phyloP scores from a whole-genome alignment of 2,329 filamentous ascomycete species.

The Epichloe typhina region DNA sequence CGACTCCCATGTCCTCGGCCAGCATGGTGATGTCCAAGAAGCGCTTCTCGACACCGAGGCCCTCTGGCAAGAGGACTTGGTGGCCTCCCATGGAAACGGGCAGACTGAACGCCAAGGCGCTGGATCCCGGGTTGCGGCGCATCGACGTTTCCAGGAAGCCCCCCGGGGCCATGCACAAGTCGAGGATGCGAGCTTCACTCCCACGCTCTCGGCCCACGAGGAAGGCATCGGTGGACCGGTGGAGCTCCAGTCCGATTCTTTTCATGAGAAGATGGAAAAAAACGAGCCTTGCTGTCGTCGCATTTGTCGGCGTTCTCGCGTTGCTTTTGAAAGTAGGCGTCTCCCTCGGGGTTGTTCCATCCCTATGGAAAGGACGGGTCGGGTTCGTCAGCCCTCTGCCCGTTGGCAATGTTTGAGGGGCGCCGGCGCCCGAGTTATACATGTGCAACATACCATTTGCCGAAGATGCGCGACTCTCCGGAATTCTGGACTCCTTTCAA shows the following conservation, averaged over 20 bases:
- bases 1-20: constrained; percentile 27
- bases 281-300: neutral
- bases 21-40: constrained; percentile 39
- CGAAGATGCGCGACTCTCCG: constrained; percentile 1
- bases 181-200: constrained; percentile 24
- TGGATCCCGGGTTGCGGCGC: constrained; percentile 19
- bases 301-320: constrained; percentile 10
- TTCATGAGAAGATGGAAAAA: constrained; percentile 31
- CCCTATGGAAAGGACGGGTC: constrained; percentile 19
- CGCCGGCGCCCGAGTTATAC: too few relatives aligned
- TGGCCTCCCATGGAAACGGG: constrained; percentile 28
- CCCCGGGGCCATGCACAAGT: constrained; percentile 43
- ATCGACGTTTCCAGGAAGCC: constrained; percentile 32
- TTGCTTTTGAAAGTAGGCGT: constrained; percentile 28
- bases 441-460: constrained; percentile 1
- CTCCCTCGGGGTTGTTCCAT: constrained; percentile 29
- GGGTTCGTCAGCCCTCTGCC: too few relatives aligned
- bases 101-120: constrained; percentile 25
- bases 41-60: constrained; percentile 8
- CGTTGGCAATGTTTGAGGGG: neutral
- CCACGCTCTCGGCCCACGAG: constrained; percentile 5
- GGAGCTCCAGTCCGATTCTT: constrained; percentile 27
- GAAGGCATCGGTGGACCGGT: constrained; percentile 21
- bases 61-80: constrained; percentile 15
- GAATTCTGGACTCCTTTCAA: neutral